Evolutionary conservation across 148 eudicot genomes (phyloP), one percentile per base, ranked within the genome.

Genomic region (Rhododendron simsii): DNA sequence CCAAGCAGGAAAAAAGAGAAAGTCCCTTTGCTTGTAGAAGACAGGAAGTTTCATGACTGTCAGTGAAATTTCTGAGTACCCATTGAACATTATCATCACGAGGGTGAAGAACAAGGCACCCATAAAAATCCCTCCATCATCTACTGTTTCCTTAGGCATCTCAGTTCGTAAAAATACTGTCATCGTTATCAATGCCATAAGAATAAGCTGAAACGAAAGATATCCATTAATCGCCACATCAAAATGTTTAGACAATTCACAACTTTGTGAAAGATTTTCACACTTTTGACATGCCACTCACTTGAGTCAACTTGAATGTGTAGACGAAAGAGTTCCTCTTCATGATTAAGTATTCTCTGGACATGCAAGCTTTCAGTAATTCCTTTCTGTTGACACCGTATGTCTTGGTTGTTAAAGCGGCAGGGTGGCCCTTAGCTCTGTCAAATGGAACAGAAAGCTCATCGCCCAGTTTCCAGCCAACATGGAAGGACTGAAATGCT

Each of bases 1-100:
- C 94, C 93, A 92, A 33, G 93, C 89, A 53, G 94, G 94, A 63
- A 84, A 92, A 59, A 92, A 91, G 26, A 87, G 90, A 85, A 91
- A 82, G 82, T 92, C 93, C 84, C 94, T 89, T 79, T 92, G 94
- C 84, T 92, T 92, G 84, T 86, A 92, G 82, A 92, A 91, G 78
- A 90, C 91, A 3, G 94, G 94, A 51, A 91, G 93, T 88, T 88
- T 91, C 86, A 84, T 39, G 37, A 91, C 88, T n/a, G 92, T 86
- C 86, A 92, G 33, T 65, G 73, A n/a, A n/a, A n/a, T 65, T 26
- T 65, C 73, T 47, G 83, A 93, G 80, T 55, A 91, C 65, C 91
- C 93, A 63, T 91, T 90, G 89, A 92, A 91, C 76, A 92, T 80
- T 65, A 90, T 84, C 35, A 87, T 85, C 30, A 88, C 71, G 65